Evolutionary conservation across 805 yeast species (phyloP), one percentile per base, ranked within the genome.

Genomic region (Nakazawaea populi): DNA sequence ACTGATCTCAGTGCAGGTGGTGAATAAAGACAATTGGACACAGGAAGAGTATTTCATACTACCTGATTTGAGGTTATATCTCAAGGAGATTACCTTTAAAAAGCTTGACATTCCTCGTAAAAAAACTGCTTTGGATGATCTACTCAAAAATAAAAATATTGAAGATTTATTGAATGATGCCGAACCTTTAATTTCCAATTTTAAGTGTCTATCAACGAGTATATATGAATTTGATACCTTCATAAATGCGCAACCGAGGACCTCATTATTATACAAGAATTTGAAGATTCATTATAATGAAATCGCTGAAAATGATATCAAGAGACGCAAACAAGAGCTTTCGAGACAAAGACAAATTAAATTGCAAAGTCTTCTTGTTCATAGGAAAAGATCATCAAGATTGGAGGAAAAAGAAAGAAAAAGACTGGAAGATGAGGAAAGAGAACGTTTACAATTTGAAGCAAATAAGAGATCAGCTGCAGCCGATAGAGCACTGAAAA

Each of bases 381-480:
- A 86, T 51, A 74, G 94, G 59, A 87, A 87, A 59, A 74, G 89
- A 56, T 86, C 92, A 0, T 80, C 89, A 1, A 75, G 94, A 65
- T 65, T 87, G 42, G 87, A 84, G 56, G 86, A 85, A 18, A 82
- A 79, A 59, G 82, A 79, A 54, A 68, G 66, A 53, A 74, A 68
- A 47, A 71, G 63, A 50, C 69, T 62, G 44, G 86, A 82, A 54
- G 89, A 85, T 55, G 79, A 76, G 24, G 72, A 72, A 47, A 68
- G 68, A 46, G 62, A 69, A 32, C 73, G 71, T 52, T 72, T 72
- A 44, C 71, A 76, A 51, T 79, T 73, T 45, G 75, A 75, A 50
- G 69, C 72, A 42, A 68, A 74, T 39, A 68, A 74, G 46, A 64
- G 66, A 46, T 69, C 73, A 39, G 77, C 80, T 28, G 71, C 75